These are phyloP conservation scores for Gryganskiella cystojenkinii DNA, from an alignment of 192 early-diverging fungal genomes.

Conservation along the genomic window DNA sequence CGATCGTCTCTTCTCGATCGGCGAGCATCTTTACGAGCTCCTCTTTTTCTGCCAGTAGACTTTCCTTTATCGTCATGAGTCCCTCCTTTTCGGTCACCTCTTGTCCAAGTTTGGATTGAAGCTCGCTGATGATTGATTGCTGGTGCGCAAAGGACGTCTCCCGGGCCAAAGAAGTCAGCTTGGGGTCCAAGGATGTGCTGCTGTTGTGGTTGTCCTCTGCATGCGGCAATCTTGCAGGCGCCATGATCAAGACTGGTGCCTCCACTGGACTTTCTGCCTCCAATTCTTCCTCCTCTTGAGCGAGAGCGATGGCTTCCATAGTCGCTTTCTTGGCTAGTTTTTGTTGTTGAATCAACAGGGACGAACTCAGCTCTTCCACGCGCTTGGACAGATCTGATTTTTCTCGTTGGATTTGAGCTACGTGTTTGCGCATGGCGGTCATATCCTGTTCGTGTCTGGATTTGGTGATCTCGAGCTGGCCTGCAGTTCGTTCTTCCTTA, in stretches of 20 bases:
- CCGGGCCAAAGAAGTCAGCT: slow-evolving; percentile 40
- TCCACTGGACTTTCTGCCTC: slow-evolving; percentile 2
- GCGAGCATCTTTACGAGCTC: slow-evolving; percentile 64
- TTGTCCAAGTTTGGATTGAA: slow-evolving; percentile 41
- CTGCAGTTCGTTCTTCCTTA: slow-evolving; percentile 62
- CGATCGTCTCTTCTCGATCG: slow-evolving; percentile 68
- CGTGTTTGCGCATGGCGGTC: slow-evolving; percentile 62
- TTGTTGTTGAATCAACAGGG: slow-evolving; percentile 28
- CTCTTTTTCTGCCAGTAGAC: slow-evolving; percentile 49
- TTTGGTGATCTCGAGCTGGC: slow-evolving; percentile 46
- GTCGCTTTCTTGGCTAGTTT: slow-evolving; percentile 48
- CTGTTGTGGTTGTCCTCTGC: slow-evolving; percentile 9
- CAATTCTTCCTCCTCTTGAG: slow-evolving; percentile 23
- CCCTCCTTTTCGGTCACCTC: slow-evolving; percentile 48
- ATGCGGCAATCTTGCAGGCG: neutral
- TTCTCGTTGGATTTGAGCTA: slow-evolving; percentile 68
- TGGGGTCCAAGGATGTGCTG: slow-evolving; percentile 13
- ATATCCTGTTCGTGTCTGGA: slow-evolving; percentile 75
- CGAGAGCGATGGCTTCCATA: slow-evolving; percentile 33
- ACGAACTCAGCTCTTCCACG: slow-evolving; percentile 64
- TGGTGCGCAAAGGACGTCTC: slow-evolving; percentile 50
- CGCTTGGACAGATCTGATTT: slow-evolving; percentile 64
- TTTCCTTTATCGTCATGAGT: slow-evolving; percentile 43
- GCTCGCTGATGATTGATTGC: slow-evolving; percentile 43
- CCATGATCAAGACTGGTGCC: slow-evolving; percentile 27